Conservation (phyloP, 495 filamentous ascomycete species). For the Pseudevernia furfuracea region DNA sequence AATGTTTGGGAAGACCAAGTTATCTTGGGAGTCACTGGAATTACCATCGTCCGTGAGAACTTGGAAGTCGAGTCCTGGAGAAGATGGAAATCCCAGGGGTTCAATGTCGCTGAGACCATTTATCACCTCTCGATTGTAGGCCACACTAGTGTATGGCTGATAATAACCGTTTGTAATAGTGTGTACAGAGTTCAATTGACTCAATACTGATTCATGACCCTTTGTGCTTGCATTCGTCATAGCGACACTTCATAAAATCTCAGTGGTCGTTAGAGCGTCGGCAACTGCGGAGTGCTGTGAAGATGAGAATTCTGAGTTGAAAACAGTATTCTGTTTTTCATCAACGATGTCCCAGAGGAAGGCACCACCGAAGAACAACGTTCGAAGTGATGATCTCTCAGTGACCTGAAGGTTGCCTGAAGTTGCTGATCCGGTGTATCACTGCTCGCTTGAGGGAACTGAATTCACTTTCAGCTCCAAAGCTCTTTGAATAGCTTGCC, state of each 20-base stretch:
- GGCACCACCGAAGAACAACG: no score
- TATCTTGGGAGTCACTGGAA: no score
- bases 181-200: conserved; percentile 1
- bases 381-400: background rate
- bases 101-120: background rate
- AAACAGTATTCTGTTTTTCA: no score
- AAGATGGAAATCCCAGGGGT: background rate
- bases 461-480: background rate
- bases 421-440: background rate
- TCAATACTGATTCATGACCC: conserved; percentile 1
- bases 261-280: conserved; percentile 11
- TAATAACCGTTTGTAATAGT: conserved; percentile 1
- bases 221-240: background rate
- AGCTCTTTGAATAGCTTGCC: background rate
- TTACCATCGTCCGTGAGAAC: no score
- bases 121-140: background rate
- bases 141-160: background rate
- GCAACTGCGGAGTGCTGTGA: conserved; percentile 17
- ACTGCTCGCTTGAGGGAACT: background rate
- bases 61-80: background rate
- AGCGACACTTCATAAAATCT: background rate
- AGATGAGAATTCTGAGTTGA: background rate
- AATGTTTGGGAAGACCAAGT: background rate
- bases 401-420: no score
- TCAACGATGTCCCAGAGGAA: no score